Evolutionary conservation across 352 stramenopile species (phyloP), one percentile per base, ranked within the genome.

Genomic region (Aphanomyces cochlioides): DNA sequence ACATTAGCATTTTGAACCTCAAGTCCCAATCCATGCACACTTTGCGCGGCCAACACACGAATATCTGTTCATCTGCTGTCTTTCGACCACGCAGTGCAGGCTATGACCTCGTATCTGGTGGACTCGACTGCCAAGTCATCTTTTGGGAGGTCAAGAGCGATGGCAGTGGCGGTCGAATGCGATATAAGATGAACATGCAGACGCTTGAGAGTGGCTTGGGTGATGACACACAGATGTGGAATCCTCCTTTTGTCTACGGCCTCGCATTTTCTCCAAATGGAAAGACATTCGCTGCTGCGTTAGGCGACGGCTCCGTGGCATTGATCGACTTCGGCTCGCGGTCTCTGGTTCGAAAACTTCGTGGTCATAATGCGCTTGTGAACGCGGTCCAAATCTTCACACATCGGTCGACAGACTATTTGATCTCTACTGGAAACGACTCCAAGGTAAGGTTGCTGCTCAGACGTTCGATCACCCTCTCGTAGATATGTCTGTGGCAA

Each of bases 81-180:
- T 92, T 92, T 64, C 85, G 83, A 45, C 83, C 85, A 12, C 86
- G 88, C 45, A 80, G 79, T 59, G 78, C 83, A 5, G 64, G 64
- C 21, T 92, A 84, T 81, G 85, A 92, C 65, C 73, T 92, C 7
- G 82, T 90, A 28, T 90, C 85, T 2, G 81, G 83, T 12, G 85
- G 83, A 19, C 81, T 90, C 73, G 85, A 92, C 58, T 83, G 85
- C 45, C 57, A 85, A 37, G 66, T 92, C 36, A 69, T 85, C 47
- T 92, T 90, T 74, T 92, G 85, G 85, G 85, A 92, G 61, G 85
- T 92, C 72, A 89, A 75, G 34, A 82, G 83, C 4, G 85, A 84
- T 28, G 75, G 80, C 43, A 86, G 75, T 28, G 81, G 81, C 5
- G 85, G 85, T 36, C 76, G 80, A 56, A 75, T 90, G 41, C 89